Evolutionary conservation across 1,284 basidiomycete species (phyloP), one percentile per base, ranked within the genome.

Genomic region (Pseudozyma pruni): DNA sequence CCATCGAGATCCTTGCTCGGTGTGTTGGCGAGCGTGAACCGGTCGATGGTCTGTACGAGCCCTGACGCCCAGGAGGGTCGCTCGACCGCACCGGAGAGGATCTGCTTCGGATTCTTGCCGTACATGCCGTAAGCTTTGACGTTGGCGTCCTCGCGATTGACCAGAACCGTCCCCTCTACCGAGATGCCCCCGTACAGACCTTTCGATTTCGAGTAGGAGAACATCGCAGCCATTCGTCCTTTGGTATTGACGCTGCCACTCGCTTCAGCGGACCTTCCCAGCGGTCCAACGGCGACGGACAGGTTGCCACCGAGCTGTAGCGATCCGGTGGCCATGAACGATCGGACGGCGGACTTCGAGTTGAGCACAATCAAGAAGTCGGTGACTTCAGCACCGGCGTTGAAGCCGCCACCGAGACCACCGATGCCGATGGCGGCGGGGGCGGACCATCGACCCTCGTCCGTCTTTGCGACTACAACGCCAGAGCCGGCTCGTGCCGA

Each of bases 361-460:
- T 98, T 98, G 45, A 98, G 86, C 10, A 98, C 91, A 57, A 98
- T 88, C 52, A 98, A 85, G 78, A 98, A 97, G 80, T 98, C 96
- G 1, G 95, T 96, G 84, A 97, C 88, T 82, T 94, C 91, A 56
- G 91, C 91, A 17, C 90, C 91, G 23, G 80, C 82, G 69, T 87
- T 94, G 32, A 97, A 87, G 4, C 95, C 95, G 11, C 97, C 83
- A 0, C 95, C 95, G 11, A 82, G 75, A 37, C 83, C 83, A 5
- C 91, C 95, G n/a, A 93, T 90, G 19, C 93, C 94, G 52, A 98
- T 95, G 0, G 94, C 96, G 78, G 91, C 91, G 4, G 95, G 94
- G 23, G 94, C 90, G 41, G 92, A 93, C 93, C 94, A 98, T 41
- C 91, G 85, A 70, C 94, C 95, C 83, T 96, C 88, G 3, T 89